phyloP scores from a whole-genome alignment of 2,329 filamentous ascomycete species.

The Didymella glomerata region DNA sequence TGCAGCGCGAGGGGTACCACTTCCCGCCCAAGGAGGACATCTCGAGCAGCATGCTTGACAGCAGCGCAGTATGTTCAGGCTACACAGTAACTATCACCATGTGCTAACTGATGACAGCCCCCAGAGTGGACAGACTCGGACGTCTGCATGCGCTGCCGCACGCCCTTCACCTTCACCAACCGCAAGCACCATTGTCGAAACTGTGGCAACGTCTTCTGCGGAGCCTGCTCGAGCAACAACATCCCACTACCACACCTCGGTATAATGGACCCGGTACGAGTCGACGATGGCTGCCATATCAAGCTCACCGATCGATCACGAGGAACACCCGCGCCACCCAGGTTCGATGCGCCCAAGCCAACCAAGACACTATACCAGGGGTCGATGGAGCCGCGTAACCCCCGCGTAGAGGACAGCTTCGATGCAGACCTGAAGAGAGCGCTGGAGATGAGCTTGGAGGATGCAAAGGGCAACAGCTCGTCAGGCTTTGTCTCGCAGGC shows the following conservation, averaged over 20 bases:
- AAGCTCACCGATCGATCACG: conserved; percentile 81
- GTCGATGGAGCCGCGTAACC: conserved; percentile 89
- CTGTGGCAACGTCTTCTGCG: conserved; percentile 96
- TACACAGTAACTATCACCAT: not conserved
- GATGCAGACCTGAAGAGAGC: conserved; percentile 95
- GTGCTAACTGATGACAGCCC: conserved; percentile 64
- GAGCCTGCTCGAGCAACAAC: conserved; percentile 89
- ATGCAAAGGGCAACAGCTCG: conserved; percentile 77
- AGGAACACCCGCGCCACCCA: conserved; percentile 52
- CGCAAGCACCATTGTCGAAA: conserved; percentile 98
- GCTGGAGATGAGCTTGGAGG: conserved; percentile 95
- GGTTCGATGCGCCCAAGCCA: conserved; percentile 59
- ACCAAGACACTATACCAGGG: conserved; percentile 70
- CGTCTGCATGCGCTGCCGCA: conserved; percentile 97
- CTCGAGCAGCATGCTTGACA: conserved; percentile 97
- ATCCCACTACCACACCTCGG: conserved; percentile 90
- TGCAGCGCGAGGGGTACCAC: conserved; percentile 85
- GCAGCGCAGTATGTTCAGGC: conserved; percentile 76
- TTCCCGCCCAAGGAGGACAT: conserved; percentile 89
- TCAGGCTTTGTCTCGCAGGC: conserved; percentile 75
- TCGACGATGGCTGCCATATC: conserved; percentile 94
- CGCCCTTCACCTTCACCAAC: conserved; percentile 95
- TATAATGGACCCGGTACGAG: conserved; percentile 87
- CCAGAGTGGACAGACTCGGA: conserved; percentile 98
- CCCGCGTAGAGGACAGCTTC: conserved; percentile 86